Evolutionary conservation across 2,329 filamentous ascomycete species (phyloP).

Genomic region (Fusarium sp.): DNA sequence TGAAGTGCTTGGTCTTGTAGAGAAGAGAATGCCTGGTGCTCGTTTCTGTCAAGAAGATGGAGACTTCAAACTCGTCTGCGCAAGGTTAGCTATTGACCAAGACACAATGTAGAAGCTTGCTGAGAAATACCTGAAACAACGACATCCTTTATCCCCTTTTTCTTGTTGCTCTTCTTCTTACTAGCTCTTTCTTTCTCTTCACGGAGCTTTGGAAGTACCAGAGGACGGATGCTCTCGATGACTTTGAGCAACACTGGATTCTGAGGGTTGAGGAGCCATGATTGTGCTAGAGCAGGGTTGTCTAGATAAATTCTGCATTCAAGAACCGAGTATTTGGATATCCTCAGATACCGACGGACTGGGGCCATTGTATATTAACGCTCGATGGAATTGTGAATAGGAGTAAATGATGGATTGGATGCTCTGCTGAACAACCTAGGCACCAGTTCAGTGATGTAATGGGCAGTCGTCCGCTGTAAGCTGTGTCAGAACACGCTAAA

Average conservation of each 20-base stretch:
- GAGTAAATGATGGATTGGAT: constrained; percentile 6
- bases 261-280: constrained; percentile 83
- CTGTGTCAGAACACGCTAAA: constrained; percentile 30
- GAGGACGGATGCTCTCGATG: constrained; percentile 83
- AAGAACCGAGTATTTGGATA: constrained; percentile 93
- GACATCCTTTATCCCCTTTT: constrained; percentile 87
- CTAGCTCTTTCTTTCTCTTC: constrained; percentile 74
- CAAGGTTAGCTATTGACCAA: constrained; percentile 25
- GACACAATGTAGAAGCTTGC: neutral
- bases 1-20: constrained; percentile 83
- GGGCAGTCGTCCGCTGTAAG: constrained; percentile 29
- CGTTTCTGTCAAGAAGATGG: constrained; percentile 90
- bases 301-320: constrained; percentile 97
- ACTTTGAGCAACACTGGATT: constrained; percentile 82
- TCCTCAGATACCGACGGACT: constrained; percentile 86
- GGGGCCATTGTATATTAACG: constrained; percentile 73
- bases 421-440: constrained; percentile 1
- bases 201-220: constrained; percentile 88
- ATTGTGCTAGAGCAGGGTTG: constrained; percentile 81
- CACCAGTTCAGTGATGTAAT: constrained; percentile 36
- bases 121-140: constrained; percentile 72
- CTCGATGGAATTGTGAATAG: constrained; percentile 1
- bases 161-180: constrained; percentile 73
- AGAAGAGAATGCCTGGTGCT: constrained; percentile 86
- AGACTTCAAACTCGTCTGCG: constrained; percentile 92